phyloP scores from a whole-genome alignment of 2,329 filamentous ascomycete genomes.

The Fusarium chaquense region DNA sequence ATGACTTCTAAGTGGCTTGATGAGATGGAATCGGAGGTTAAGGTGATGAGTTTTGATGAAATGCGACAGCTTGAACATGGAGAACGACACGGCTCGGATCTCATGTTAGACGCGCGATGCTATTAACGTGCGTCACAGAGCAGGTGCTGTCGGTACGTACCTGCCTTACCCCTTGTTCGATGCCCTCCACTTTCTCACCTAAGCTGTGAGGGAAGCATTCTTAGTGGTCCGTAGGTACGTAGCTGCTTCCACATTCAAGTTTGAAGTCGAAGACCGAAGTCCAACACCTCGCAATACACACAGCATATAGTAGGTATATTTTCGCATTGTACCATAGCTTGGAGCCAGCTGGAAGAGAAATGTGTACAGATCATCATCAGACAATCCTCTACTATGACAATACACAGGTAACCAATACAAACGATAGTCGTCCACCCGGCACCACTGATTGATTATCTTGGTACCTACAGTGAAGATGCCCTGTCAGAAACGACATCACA shows the following conservation, averaged over 20 bases:
- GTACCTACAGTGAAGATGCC: background rate
- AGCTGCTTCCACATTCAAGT: background rate
- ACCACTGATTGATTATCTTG: background rate
- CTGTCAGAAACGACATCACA: background rate
- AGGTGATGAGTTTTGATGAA: constrained; percentile 25
- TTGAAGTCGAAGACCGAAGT: too few relatives aligned
- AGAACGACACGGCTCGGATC: constrained; percentile 27
- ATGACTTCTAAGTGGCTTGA: background rate
- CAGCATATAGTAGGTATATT: background rate
- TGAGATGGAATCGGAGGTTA: constrained; percentile 20
- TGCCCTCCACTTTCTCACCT: background rate
- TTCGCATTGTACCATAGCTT: background rate
- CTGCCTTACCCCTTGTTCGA: constrained; percentile 11
- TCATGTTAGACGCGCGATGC: constrained; percentile 26
- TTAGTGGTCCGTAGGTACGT: background rate
- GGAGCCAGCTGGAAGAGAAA: background rate
- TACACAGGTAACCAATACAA: background rate
- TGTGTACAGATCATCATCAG: background rate
- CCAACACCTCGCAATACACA: too few relatives aligned
- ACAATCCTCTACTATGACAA: background rate
- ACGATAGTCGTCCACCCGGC: background rate
- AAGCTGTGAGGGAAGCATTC: constrained; percentile 14
- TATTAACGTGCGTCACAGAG: constrained; percentile 37
- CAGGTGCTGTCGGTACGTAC: constrained; percentile 30
- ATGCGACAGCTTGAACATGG: constrained; percentile 29